These are phyloP conservation scores for Chlamydomonas sp. DNA, from an alignment of 139 green algal genomes.

Conservation along the genomic window DNA sequence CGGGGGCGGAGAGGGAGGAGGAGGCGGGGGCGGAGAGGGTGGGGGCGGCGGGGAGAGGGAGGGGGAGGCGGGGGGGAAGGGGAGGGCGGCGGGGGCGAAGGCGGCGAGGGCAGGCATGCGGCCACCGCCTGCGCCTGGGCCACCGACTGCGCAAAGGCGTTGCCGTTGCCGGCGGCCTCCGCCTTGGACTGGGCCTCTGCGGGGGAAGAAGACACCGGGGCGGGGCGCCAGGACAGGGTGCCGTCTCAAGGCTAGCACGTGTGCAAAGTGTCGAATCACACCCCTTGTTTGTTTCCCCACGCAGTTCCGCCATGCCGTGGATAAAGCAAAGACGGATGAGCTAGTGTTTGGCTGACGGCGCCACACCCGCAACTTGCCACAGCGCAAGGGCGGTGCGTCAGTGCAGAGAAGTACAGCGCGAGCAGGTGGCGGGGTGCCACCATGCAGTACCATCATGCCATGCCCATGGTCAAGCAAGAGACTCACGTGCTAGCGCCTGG, in stretches of 20 bases:
- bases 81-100: neutral
- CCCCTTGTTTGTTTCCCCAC: neutral
- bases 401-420: neutral
- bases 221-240: neutral
- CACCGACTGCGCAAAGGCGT: slow-evolving; percentile 16
- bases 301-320: neutral
- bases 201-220: neutral
- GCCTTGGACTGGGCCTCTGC: slow-evolving; percentile 40
- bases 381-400: neutral
- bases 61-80: neutral
- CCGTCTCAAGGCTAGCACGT: neutral
- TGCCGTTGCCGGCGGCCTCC: slow-evolving; percentile 3
- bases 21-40: neutral
- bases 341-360: slow-evolving; percentile 37
- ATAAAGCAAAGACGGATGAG: slow-evolving; percentile 6
- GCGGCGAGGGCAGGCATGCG: neutral
- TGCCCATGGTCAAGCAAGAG: neutral
- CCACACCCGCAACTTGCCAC: slow-evolving; percentile 37
- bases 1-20: neutral
- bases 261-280: neutral
- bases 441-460: neutral
- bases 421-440: neutral
- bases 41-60: neutral
- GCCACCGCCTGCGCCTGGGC: neutral
- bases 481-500: slow-evolving; percentile 43